Base-by-base conservation (phyloP, 176 grass and related monocot genomes). In the Musa acuminata region DNA sequence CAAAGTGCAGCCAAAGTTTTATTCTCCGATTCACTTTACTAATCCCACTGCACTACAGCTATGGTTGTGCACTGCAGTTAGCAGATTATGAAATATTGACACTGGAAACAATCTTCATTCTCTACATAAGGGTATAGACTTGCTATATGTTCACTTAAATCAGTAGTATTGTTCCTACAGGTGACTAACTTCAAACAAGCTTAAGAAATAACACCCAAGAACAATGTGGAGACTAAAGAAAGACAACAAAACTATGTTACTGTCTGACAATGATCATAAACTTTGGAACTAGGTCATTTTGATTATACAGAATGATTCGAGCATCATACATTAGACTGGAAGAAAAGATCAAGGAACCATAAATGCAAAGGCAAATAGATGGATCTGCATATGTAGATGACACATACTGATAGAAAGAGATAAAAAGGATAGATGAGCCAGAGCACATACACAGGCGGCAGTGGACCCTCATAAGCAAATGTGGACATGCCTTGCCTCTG, bases 401-500 rank as follows among this genome's bases (percentile, higher is more conserved):
- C 35, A 43, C 0, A 2, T 2, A 29, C 3, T 43, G 35, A 43
- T 43, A 43, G 35, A 43, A 43, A 59, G 1, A 76, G 19, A 50
- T 70, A 74, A 49, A 69, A 59, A 76, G 77, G 72, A 67, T 20
- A 72, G 17, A 21, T 13, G n/a, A 23, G 66, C 43, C 23, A 26
- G 54, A 27, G 81, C 16, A 72, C 78, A n/a, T 80, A 80, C 78
- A 13, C 54, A 22, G 81, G 72, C 23, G 77, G 55, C 25, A 67
- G 26, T 23, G 19, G 20, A 53, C 71, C 78, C 35, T 67, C 77
- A 19, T 83, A 85, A 55, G 92, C 84, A 87, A 98, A 80, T 53
- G 94, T 89, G 59, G 88, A 98, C 79, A 85, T 84, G 9, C 94
- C 94, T 82, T 98, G 94, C 64, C 94, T 87, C 80, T 93, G 94